Evolutionary conservation across 78 protist species (phyloP), one percentile per base, ranked within the genome.

Genomic region (Chrysochromulina parva): DNA sequence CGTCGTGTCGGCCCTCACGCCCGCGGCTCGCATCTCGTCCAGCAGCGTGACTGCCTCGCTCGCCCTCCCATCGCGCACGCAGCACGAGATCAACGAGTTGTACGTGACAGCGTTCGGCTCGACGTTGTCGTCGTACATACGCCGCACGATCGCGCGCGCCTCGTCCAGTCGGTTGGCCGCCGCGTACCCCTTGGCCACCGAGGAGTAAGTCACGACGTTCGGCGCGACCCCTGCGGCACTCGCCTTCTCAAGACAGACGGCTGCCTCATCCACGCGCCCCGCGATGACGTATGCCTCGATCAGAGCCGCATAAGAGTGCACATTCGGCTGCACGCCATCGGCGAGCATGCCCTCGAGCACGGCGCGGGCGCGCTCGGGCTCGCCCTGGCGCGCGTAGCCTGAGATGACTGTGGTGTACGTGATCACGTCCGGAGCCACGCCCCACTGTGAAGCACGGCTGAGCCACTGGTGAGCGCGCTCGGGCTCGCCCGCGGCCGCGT

Each of bases 161-260:
- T 5, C 78, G 14, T 3, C 78, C 24, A 13, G 7, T 7, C 62
- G 62, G 24, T 13, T 13, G 24, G 7, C 24, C 62, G 62, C 62
- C 28, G 82, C 82, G 82, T 74, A 19, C 24, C 82, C 82, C 82
- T 74, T 74, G 13, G 82, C 82, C 24, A 74, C 82, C 19, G 57
- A 48, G 26, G 82, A 6, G 82, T 48, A 74, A 4, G 82, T 74
- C 24, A 48, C 9, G 26, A 74, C 82, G 7, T 38, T 74, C 26
- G 82, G 82, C 53, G 50, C 14, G n/a, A 48, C 55, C 13, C 82
- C 82, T 55, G 82, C 55, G 9, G 4, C 57, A n/a, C 57, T 24
- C 55, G 82, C 82, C 13, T 3, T 13, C 28, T 48, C 26, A 4
- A 74, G 82, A 22, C 26, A 4, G 38, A 22, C 53, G 26, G 1